Evolutionary conservation across 495 filamentous ascomycete species (phyloP).

Genomic region (Xylaria grammica): DNA sequence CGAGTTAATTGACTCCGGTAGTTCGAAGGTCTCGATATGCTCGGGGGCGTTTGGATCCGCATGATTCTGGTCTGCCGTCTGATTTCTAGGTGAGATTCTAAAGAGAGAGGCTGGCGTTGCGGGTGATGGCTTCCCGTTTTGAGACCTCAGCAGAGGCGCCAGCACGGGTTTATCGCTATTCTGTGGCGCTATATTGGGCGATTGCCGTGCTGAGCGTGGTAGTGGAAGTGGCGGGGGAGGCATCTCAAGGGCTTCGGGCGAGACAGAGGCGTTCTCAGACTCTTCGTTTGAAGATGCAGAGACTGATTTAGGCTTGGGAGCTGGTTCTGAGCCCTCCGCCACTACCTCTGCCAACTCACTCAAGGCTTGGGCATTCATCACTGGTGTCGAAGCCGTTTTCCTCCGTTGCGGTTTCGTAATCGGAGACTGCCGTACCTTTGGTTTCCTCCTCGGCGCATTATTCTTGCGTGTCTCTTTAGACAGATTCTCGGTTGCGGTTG

Average conservation of each 20-base stretch:
- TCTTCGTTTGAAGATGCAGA: constrained; percentile 47
- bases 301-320: constrained; percentile 37
- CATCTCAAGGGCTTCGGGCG: constrained; percentile 63
- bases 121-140: constrained; percentile 54
- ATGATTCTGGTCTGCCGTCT: constrained; percentile 35
- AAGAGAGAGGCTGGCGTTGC: constrained; percentile 89
- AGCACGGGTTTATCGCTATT: constrained; percentile 28
- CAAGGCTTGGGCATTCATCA: constrained; percentile 60
- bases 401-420: constrained; percentile 80
- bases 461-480: constrained; percentile 55
- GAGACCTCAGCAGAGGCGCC: constrained; percentile 28
- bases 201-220: constrained; percentile 51
- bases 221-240: constrained; percentile 61
- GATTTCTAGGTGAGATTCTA: constrained; percentile 59
- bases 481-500: constrained; percentile 41
- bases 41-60: constrained; percentile 56
- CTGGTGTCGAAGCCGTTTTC: constrained; percentile 61
- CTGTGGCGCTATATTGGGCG: constrained; percentile 55
- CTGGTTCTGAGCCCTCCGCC: constrained; percentile 28
- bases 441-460: constrained; percentile 54
- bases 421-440: constrained; percentile 75
- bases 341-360: constrained; percentile 54
- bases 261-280: constrained; percentile 60
- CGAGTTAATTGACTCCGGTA: constrained; percentile 67
- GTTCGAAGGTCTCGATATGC: constrained; percentile 68